Base-by-base conservation (phyloP, 2,329 filamentous ascomycete genomes). In the Colletotrichum noveboracense region DNA sequence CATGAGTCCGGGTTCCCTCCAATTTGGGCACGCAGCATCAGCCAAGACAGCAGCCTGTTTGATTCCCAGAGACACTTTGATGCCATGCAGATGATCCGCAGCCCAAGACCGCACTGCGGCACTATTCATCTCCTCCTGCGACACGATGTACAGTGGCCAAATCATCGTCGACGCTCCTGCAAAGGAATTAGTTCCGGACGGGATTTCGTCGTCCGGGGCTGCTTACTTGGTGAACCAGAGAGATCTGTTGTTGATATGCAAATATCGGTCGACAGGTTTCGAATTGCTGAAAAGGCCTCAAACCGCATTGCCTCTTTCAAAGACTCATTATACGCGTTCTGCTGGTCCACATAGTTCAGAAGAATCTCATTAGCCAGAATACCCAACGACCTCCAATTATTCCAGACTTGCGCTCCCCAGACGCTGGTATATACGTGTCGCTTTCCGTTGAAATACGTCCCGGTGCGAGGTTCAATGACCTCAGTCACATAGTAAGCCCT, bases 371-470 rank as follows among this genome's bases (percentile, higher is more conserved):
- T 76, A 13, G 66, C 66, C 14, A 80, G 26, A 12, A 79, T 76
- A 6, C 74, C 55, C 48, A 78, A 10, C 4, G 73, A 69, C 14
- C 78, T 78, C 79, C 78, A 80, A 55, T 79, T 79, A 26, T 79
- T 80, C 79, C 79, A 80, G 10, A 76, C 72, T n/a, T 79, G 61
- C 2, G 78, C 79, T 16, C 61, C 69, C 75, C 76, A 77, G 16
- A 65, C 62, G 32, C 61, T 77, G 21, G 24, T 56, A 30, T 80
- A 79, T 3, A 77, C 26, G 62, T 80, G 79, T 0, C 61, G 24
- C 26, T 77, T 78, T 9, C 70, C 71, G 5, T 65, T 48, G 70
- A 80, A 79, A 48, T 36, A 66, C 5, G 4, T 4, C 4, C 21
- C 21, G 7, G 18, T 10, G 2, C 7, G 24, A 14, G 30, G 26